These are phyloP conservation scores for Aspergillus carlsbadensis DNA, from an alignment of 495 filamentous ascomycete species.

Conservation along the genomic window DNA sequence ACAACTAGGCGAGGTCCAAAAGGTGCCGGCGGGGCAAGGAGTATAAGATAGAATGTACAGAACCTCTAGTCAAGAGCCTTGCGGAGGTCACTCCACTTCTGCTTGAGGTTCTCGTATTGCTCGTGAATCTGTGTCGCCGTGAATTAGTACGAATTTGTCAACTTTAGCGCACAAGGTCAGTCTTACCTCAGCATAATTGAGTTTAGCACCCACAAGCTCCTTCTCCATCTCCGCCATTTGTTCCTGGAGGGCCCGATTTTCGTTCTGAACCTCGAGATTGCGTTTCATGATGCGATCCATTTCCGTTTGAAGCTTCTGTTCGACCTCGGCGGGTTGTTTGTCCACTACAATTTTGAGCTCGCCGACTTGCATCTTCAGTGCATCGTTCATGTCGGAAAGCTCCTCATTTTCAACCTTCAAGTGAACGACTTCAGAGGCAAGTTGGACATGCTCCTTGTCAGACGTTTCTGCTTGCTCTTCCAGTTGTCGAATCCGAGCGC, in stretches of 20 bases:
- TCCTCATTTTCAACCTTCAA: constrained; percentile 93
- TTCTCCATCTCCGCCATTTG: constrained; percentile 93
- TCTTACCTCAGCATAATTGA: constrained; percentile 87
- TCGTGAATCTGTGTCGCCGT: constrained; percentile 39
- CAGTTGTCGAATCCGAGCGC: constrained; percentile 70
- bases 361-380: constrained; percentile 73
- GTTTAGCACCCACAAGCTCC: constrained; percentile 88
- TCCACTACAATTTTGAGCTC: constrained; percentile 84
- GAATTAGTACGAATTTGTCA: constrained; percentile 10
- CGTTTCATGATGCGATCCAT: constrained; percentile 91
- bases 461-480: constrained; percentile 88
- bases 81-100: constrained; percentile 81
- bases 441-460: constrained; percentile 87
- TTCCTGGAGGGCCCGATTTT: constrained; percentile 86
- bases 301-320: constrained; percentile 75
- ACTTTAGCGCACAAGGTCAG: neutral
- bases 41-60: constrained; percentile 32
- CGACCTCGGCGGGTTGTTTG: constrained; percentile 85
- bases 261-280: constrained; percentile 91
- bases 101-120: constrained; percentile 73
- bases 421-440: constrained; percentile 86
- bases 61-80: constrained; percentile 54
- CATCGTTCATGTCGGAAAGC: constrained; percentile 83
- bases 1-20: constrained; percentile 12
- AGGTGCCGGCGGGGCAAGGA: neutral